These are phyloP conservation scores for Psophocarpus tetragonolobus DNA, from an alignment of 306 rosid species.

Conservation along the genomic window DNA sequence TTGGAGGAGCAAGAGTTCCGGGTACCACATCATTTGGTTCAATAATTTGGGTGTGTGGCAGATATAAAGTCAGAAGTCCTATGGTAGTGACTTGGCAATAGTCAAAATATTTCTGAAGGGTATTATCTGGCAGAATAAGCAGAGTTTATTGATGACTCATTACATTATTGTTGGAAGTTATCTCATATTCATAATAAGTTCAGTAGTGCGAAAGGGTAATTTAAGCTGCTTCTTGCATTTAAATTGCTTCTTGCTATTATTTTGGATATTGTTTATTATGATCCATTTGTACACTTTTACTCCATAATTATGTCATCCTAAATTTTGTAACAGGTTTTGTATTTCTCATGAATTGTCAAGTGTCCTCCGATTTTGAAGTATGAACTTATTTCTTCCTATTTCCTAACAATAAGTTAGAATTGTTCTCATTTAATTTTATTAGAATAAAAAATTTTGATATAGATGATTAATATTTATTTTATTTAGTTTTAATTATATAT, in stretches of 20 bases:
- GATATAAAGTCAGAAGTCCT: constrained; percentile 64
- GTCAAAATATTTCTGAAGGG: background rate
- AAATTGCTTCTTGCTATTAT: background rate
- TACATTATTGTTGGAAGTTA: constrained; percentile 19
- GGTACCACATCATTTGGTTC: constrained; percentile 54
- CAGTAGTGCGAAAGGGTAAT: background rate
- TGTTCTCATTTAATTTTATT: no score
- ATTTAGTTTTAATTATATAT: no score
- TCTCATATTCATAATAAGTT: background rate
- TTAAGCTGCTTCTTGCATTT: constrained; percentile 19
- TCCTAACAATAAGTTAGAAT: background rate
- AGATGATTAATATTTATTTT: no score
- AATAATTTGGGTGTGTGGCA: constrained; percentile 48
- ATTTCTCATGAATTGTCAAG: background rate
- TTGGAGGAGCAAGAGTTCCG: constrained; percentile 25
- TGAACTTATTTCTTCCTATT: background rate
- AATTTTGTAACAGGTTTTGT: background rate
- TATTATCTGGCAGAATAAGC: background rate
- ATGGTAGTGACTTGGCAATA: constrained; percentile 65
- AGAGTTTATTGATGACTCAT: background rate
- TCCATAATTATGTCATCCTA: background rate
- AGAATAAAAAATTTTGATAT: background rate
- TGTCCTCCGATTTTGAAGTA: background rate
- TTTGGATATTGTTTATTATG: background rate
- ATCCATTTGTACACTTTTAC: background rate